phyloP scores from a whole-genome alignment of 2,329 filamentous ascomycete species.

The Orbilia oligospora region DNA sequence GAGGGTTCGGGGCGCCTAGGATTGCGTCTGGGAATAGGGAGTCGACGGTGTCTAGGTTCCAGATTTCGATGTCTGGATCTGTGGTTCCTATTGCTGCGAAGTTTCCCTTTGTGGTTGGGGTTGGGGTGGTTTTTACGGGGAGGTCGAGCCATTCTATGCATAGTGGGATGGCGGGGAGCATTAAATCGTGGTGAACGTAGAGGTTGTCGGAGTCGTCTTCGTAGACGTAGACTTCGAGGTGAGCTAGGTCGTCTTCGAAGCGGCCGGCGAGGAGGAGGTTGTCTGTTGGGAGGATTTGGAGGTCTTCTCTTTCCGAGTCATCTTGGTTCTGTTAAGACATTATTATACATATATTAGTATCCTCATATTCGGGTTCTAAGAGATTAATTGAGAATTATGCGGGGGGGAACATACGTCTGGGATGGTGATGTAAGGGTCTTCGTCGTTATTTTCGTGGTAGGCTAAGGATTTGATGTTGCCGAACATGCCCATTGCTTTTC shows the following conservation, averaged over 20 bases:
- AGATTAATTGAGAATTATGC: neutral
- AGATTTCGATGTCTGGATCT: slow-evolving; percentile 98
- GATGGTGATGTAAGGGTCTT: slow-evolving; percentile 96
- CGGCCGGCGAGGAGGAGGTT: slow-evolving; percentile 93
- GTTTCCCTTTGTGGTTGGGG: slow-evolving; percentile 76
- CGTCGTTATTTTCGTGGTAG: slow-evolving; percentile 93
- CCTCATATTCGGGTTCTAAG: too few relatives aligned
- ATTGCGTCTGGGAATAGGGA: slow-evolving; percentile 99
- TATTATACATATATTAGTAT: neutral
- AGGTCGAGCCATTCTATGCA: slow-evolving; percentile 96
- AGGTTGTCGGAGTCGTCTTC: slow-evolving; percentile 96
- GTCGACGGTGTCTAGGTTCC: slow-evolving; percentile 96
- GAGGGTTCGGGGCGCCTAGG: slow-evolving; percentile 78
- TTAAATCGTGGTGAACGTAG: slow-evolving; percentile 99
- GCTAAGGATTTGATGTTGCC: slow-evolving; percentile 93
- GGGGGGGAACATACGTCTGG: slow-evolving; percentile 70
- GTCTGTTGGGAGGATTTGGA: slow-evolving; percentile 92
- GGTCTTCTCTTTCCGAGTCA: slow-evolving; percentile 90
- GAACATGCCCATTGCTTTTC: slow-evolving; percentile 82
- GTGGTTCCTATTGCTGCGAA: slow-evolving; percentile 96
- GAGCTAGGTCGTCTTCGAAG: slow-evolving; percentile 95
- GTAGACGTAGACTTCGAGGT: slow-evolving; percentile 97
- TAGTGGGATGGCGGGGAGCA: slow-evolving; percentile 96
- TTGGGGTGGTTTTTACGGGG: slow-evolving; percentile 80
- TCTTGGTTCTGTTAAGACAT: slow-evolving; percentile 69